phyloP scores from a whole-genome alignment of 2,329 filamentous ascomycete genomes.

The Exserohilum rostratum region DNA sequence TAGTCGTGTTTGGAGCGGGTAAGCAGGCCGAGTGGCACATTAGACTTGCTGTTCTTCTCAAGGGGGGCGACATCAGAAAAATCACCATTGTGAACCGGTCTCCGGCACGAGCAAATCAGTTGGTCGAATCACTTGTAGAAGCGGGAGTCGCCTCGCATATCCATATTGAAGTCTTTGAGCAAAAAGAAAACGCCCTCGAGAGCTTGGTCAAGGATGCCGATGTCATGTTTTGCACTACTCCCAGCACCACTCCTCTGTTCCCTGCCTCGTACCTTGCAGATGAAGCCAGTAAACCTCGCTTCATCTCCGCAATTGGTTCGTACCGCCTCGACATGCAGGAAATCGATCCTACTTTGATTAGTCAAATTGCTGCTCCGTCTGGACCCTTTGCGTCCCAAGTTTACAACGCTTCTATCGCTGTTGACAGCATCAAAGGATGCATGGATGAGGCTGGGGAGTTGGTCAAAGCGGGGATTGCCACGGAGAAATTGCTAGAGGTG shows the following conservation, averaged over 20 bases:
- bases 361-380: conserved; percentile 16
- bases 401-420: conserved; percentile 19
- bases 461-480: conserved; percentile 47
- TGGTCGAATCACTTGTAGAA: conserved; percentile 14
- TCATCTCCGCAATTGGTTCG: conserved; percentile 38
- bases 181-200: neutral
- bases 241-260: conserved; percentile 54
- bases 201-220: conserved; percentile 33
- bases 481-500: conserved; percentile 20
- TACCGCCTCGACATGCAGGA: conserved; percentile 55
- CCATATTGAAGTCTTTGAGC: neutral
- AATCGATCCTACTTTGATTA: conserved; percentile 53
- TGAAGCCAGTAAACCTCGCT: conserved; percentile 19
- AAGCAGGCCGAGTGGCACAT: conserved; percentile 59
- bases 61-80: conserved; percentile 39
- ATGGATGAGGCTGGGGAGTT: conserved; percentile 56
- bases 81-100: conserved; percentile 37
- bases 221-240: conserved; percentile 59
- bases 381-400: conserved; percentile 2
- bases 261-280: conserved; percentile 41
- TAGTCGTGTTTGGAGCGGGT: conserved; percentile 58
- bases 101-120: conserved; percentile 9
- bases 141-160: neutral
- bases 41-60: conserved; percentile 51
- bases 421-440: conserved; percentile 49